Evolutionary conservation across 2,329 filamentous ascomycete genomes (phyloP), one percentile per base, ranked within the genome.

Genomic region (Coniochaeta ligniaria): DNA sequence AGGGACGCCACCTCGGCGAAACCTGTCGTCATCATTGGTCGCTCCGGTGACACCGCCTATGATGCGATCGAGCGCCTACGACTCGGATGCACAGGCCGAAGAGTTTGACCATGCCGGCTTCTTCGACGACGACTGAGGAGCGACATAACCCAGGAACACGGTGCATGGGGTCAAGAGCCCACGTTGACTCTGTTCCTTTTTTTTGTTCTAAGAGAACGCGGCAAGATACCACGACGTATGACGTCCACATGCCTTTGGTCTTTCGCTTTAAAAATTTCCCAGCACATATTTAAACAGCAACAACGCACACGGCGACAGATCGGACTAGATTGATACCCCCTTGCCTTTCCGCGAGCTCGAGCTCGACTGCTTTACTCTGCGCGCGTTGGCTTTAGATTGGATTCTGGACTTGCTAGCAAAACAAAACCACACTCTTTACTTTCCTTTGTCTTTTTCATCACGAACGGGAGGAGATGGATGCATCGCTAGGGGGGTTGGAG

Each of bases 31-130:
- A 7, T 31, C 47, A 2, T 63, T 65, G 68, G 63, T 68, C 66
- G 75, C 75, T 50, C 83, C 82, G 6, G 75, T 81, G 63, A 88
- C 85, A 60, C 84, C 85, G 31, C 83, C 83, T 0, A 86, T 87
- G 82, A 83, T 85, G 81, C 77, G 76, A 36, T 72, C 79, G 36
- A 79, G 78, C 62, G 78, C 77, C 35, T 88, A 88, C 69, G 85
- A 88, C 68, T 78, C 78, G 33, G 85, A 88, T 70, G 85, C 85
- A 7, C 80, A 80, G 41, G 78, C 80, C 3, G 83, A 80, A 61
- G 80, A 83, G 59, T 84, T 84, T 72, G 82, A 85, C 66, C 82
- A 85, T 69, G 79, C 82, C 36, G 82, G 80, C 60, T 85, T 85
- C 73, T 84, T 83, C 65, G 80, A 82, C 64, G 79, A 83, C 66